Evolutionary conservation across 768 basidiomycete genomes (phyloP), one percentile per base, ranked within the genome.

Genomic region (Leccinum longicurvipes): DNA sequence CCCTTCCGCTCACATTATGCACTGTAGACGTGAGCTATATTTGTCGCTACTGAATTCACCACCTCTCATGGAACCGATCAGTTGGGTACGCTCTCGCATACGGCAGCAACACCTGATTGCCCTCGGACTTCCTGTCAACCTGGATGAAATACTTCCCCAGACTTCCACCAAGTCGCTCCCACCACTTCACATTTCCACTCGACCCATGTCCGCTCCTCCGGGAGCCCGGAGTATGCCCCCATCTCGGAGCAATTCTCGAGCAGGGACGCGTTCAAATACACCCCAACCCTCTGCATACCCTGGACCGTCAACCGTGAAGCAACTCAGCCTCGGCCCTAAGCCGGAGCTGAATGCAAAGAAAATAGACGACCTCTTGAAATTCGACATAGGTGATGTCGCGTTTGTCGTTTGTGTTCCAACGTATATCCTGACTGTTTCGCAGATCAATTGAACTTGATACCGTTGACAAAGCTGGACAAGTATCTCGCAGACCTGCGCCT

Each of bases 31-130:
- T 47, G 81, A 87, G 58, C 72, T 93, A 51, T 92, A 93, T 72
- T 83, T 84, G 54, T 76, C 79, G 56, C 78, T 95, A 17, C 68
- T 91, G 36, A 80, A 87, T 60, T 80, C 86, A 1, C 84, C 88
- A 2, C 86, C 90, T 31, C 82, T 86, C 10, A 86, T 82, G 45
- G 85, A 88, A 67, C 87, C 91, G n/a, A 86, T 93, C 51, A 95
- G 91, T 63, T 98, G 95, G 95, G 94, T 86, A 50, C 86, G 93
- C 47, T 96, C 93, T 54, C 83, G 90, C 44, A 93, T 93, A 67
- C 83, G 95, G 54, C 78, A 93, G 47, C 92, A 93, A 66, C 92
- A 97, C 65, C 78, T 98, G 47, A 96, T 96, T 57, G 74, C 91
- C 12, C 83, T 98, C 24, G 95, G 95, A 23, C 87, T 98, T 46